Evolutionary conservation across 441 rosid genomes (phyloP), one percentile per base, ranked within the genome.

Genomic region (Breynia disticha): DNA sequence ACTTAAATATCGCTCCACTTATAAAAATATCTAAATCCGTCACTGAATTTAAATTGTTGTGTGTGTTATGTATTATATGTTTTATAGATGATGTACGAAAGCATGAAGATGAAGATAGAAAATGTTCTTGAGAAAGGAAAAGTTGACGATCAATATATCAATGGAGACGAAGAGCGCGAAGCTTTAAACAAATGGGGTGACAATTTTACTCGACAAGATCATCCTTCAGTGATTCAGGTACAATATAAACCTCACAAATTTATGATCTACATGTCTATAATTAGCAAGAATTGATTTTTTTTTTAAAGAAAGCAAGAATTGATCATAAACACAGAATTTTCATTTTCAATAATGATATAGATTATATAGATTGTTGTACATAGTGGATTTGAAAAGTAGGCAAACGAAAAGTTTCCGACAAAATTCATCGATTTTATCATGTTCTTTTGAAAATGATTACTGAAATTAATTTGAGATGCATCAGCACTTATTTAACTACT

Each of bases 181-280:
- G 63, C 65, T 43, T 72, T 77, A 42, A 50, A 61, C 14, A 66
- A 66, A 61, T 82, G 88, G 93, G 73, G 67, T 76, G 67, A 64
- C 0, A 46, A 56, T 7, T 83, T 86, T 55, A 79, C 76, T 46
- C 75, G 74, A n/a, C 81, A 68, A 14, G 65, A 82, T 44, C 97
- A 90, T 61, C 86, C 94, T 11, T 20, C 83, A 0, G 67, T 86
- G 11, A 65, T 90, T 53, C 77, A 82, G 87, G 87, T 88, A 54
- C 32, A 2, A 11, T 7, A 11, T 41, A 5, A 5, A 6, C 41
- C 41, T 37, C 41, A 37, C 41, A 6, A 6, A 37, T 37, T 11
- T 37, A 37, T 5, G 11, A 37, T 37, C 41, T 6, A 37, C 6
- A 5, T 37, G 11, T 37, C 41, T 37, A 11, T n/a, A n/a, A n/a